Evolutionary conservation across 305 asterid genomes (phyloP).

Genomic region (Coffea humblotiana): DNA sequence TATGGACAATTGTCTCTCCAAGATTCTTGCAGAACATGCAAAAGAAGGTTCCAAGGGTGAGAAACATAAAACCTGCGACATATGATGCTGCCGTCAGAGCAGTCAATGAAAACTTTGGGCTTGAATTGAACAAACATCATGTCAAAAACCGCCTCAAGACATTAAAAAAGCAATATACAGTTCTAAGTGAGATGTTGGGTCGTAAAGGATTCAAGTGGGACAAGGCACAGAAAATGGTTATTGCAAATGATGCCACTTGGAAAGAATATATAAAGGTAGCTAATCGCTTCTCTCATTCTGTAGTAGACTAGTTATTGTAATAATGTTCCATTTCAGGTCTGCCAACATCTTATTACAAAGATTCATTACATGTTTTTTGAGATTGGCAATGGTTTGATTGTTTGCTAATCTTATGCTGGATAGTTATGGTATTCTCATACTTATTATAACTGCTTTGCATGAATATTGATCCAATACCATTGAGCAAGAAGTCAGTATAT

Average conservation of each 20-base stretch:
- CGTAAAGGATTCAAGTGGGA: slow-evolving; percentile 8
- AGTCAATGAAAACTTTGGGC: background rate
- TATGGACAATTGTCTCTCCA: slow-evolving; percentile 8
- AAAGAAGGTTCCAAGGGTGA: slow-evolving; percentile 9
- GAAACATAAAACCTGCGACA: background rate
- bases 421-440: no score
- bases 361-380: no score
- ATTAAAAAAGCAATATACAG: slow-evolving; percentile 1
- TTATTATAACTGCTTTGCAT: no score
- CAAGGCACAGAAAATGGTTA: background rate
- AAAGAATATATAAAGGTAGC: slow-evolving; percentile 4
- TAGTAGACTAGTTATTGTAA: no score
- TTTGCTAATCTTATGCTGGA: no score
- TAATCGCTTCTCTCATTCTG: background rate
- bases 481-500: no score
- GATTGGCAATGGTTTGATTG: background rate
- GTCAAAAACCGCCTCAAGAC: slow-evolving; percentile 8
- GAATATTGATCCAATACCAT: no score
- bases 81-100: background rate
- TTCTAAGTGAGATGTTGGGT: background rate
- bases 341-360: no score
- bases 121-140: slow-evolving; percentile 6
- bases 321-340: background rate
- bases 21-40: background rate
- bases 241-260: slow-evolving; percentile 8